Evolutionary conservation across 805 yeast genomes (phyloP).

Genomic region (Ogataea allantospora): DNA sequence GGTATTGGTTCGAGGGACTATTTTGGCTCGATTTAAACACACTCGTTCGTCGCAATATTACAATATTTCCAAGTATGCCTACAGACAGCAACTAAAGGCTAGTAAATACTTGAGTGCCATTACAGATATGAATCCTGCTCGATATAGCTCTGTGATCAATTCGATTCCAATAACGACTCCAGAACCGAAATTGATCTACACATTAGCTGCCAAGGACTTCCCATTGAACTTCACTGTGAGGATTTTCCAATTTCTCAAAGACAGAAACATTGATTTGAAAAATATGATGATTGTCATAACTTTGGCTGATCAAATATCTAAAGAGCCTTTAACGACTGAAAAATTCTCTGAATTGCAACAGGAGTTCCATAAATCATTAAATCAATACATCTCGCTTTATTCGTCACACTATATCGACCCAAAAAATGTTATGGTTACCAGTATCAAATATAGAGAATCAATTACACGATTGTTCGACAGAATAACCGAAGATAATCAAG

Average conservation of each 20-base stretch:
- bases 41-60: not conserved
- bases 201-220: constrained; percentile 23
- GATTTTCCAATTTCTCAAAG: constrained; percentile 3
- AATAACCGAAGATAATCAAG: not conserved
- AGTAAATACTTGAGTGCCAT: not conserved
- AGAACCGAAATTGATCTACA: constrained; percentile 16
- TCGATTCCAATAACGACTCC: constrained; percentile 5
- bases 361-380: constrained; percentile 3
- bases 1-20: not conserved
- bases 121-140: constrained; percentile 1
- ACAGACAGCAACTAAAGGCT: no score
- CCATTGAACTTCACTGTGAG: constrained; percentile 19
- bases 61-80: not conserved
- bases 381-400: constrained; percentile 6
- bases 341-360: not conserved
- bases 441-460: constrained; percentile 2
- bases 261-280: constrained; percentile 1
- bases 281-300: constrained; percentile 18
- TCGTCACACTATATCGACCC: not conserved
- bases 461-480: constrained; percentile 6
- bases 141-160: not conserved
- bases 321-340: not conserved
- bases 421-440: constrained; percentile 7
- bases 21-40: not conserved
- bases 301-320: constrained; percentile 10